Conservation (phyloP, 805 yeast species). For the Starmera quercuum region DNA sequence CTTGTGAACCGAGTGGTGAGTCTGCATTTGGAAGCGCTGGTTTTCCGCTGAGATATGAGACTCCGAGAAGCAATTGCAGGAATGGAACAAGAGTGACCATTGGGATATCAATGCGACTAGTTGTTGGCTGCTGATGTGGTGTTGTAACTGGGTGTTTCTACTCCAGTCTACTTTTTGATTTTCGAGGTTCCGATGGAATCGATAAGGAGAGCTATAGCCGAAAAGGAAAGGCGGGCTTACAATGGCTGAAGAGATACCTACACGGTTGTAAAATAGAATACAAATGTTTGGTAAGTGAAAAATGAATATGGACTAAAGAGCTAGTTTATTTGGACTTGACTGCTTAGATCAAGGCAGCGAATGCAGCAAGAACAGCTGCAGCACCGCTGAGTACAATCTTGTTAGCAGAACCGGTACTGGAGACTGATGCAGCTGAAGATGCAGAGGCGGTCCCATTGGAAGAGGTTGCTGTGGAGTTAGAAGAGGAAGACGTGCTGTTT, state of each 20-base stretch:
- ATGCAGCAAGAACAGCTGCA: background rate
- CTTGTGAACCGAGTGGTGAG: constrained; percentile 32
- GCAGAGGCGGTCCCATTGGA: background rate
- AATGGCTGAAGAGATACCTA: too few species aligned
- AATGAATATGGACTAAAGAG: too few species aligned
- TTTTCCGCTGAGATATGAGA: constrained; percentile 5
- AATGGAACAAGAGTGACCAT: background rate
- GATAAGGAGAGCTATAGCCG: too few species aligned
- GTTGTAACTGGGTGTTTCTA: too few species aligned
- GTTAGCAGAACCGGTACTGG: background rate
- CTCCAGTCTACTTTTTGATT: too few species aligned
- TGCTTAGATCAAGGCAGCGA: background rate
- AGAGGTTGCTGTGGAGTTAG: background rate
- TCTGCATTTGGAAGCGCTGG: constrained; percentile 29
- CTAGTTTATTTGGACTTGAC: too few species aligned
- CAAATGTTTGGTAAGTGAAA: too few species aligned
- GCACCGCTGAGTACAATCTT: background rate
- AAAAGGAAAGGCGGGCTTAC: too few species aligned
- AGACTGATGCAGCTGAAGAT: background rate
- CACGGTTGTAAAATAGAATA: too few species aligned
- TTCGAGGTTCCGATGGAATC: too few species aligned
- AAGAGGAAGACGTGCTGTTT: background rate
- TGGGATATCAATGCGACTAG: background rate
- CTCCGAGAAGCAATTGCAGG: background rate
- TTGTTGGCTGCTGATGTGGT: background rate